Conservation (phyloP, 805 yeast species). For the Nakazawaea populi region DNA sequence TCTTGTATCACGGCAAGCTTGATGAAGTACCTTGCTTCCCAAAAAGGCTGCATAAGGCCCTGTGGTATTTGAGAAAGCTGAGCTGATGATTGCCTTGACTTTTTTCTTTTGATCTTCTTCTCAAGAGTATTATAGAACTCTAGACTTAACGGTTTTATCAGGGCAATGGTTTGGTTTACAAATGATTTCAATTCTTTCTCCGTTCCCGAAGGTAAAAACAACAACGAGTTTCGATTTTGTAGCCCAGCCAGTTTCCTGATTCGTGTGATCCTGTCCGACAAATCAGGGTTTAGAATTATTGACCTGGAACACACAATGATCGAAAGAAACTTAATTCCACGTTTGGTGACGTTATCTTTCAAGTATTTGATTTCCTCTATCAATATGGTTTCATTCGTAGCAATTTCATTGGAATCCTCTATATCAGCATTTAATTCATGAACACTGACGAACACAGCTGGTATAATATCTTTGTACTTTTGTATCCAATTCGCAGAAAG, state of each 20-base stretch:
- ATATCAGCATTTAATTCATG: conserved; percentile 32
- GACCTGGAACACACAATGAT: conserved; percentile 27
- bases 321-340: conserved; percentile 28
- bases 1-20: conserved; percentile 48
- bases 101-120: conserved; percentile 33
- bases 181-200: conserved; percentile 33
- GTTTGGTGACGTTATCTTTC: conserved; percentile 23
- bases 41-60: conserved; percentile 21
- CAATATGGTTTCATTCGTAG: conserved; percentile 24
- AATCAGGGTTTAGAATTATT: conserved; percentile 22
- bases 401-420: conserved; percentile 16
- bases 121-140: conserved; percentile 40
- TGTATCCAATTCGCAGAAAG: conserved; percentile 45
- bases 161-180: conserved; percentile 26
- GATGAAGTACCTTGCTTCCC: conserved; percentile 46
- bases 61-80: conserved; percentile 1
- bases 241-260: conserved; percentile 38
- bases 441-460: conserved; percentile 40
- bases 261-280: conserved; percentile 27
- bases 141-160: conserved; percentile 31
- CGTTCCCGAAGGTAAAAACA: conserved; percentile 35
- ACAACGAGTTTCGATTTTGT: conserved; percentile 37
- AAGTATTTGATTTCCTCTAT: conserved; percentile 29
- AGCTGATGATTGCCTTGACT: conserved; percentile 17
- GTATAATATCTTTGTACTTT: conserved; percentile 42